Evolutionary conservation across 257 asterid species (phyloP).

Genomic region (Ehretia macrophylla): DNA sequence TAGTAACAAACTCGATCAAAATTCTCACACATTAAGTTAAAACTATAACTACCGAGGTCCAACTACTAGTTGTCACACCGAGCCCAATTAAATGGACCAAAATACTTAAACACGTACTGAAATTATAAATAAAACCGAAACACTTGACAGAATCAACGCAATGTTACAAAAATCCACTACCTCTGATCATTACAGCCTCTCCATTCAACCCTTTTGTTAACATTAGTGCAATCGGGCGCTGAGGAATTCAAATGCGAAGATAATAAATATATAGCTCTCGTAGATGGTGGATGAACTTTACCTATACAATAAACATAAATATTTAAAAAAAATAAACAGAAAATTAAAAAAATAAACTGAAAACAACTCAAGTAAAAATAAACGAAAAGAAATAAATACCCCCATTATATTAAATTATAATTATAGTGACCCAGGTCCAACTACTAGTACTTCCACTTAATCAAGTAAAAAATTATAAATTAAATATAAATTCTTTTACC

Average conservation of each 20-base stretch:
- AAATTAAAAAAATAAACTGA: not conserved
- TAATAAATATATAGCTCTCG: conserved; percentile 19
- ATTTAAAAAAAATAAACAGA: not conserved
- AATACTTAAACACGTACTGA: not conserved
- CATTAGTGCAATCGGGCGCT: conserved; percentile 13
- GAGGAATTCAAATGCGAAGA: conserved; percentile 24
- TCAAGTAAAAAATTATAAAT: too few species aligned
- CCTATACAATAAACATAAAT: conserved; percentile 18
- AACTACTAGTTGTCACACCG: not conserved
- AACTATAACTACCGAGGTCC: not conserved
- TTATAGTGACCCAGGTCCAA: not conserved
- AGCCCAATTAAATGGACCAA: not conserved
- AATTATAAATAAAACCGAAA: not conserved
- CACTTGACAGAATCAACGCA: not conserved
- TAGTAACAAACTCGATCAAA: not conserved
- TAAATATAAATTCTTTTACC: too few species aligned
- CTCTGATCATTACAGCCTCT: conserved; percentile 32
- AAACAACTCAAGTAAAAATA: not conserved
- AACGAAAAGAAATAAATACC: not conserved
- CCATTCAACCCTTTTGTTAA: conserved; percentile 16
- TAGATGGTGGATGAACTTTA: conserved; percentile 12
- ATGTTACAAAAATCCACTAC: conserved; percentile 26
- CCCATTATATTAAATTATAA: not conserved
- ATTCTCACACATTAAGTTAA: not conserved
- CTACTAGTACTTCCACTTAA: too few species aligned